These are phyloP conservation scores for Thalassiosira hispida DNA, from an alignment of 352 stramenopile genomes.

Conservation along the genomic window DNA sequence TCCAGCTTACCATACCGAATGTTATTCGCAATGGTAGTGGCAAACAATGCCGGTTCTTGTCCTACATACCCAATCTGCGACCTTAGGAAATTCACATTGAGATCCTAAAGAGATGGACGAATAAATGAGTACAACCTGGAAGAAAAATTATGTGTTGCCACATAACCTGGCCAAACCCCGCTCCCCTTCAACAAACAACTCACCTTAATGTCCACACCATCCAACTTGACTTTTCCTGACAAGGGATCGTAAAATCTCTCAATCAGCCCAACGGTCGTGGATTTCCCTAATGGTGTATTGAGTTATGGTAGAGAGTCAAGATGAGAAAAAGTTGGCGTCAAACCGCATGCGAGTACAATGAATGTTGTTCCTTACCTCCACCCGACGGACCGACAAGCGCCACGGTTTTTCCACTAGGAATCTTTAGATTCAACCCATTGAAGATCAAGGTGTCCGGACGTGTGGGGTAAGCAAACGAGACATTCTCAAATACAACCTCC, in stretches of 20 bases:
- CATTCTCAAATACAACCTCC: conserved; percentile 87
- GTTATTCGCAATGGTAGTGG: conserved; percentile 88
- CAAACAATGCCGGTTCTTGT: conserved; percentile 92
- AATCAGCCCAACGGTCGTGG: conserved; percentile 79
- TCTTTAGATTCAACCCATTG: conserved; percentile 84
- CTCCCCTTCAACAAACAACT: too few species aligned
- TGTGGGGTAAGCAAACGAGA: conserved; percentile 91
- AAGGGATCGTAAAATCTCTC: conserved; percentile 89
- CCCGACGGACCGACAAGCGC: conserved; percentile 80
- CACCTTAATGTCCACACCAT: conserved; percentile 87
- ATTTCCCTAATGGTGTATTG: too few species aligned
- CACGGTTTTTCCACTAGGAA: conserved; percentile 72
- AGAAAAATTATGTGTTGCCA: too few species aligned
- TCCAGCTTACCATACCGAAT: conserved; percentile 85
- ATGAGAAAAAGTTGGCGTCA: conserved; percentile 9
- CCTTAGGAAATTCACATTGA: conserved; percentile 86
- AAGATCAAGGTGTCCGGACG: conserved; percentile 86
- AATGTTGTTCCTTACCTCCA: conserved; percentile 4
- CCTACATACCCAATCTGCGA: conserved; percentile 87
- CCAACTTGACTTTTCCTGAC: conserved; percentile 75
- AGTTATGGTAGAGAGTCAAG: too few species aligned
- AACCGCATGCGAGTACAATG: background rate
- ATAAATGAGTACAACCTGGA: too few species aligned
- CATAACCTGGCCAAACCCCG: too few species aligned
- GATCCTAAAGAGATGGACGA: too few species aligned